A percentile compares a stretch with the other conserved stretches of the same genome.
Conservation (phyloP, 352 stramenopile genomes). For the Pythium insidiosum region DNA sequence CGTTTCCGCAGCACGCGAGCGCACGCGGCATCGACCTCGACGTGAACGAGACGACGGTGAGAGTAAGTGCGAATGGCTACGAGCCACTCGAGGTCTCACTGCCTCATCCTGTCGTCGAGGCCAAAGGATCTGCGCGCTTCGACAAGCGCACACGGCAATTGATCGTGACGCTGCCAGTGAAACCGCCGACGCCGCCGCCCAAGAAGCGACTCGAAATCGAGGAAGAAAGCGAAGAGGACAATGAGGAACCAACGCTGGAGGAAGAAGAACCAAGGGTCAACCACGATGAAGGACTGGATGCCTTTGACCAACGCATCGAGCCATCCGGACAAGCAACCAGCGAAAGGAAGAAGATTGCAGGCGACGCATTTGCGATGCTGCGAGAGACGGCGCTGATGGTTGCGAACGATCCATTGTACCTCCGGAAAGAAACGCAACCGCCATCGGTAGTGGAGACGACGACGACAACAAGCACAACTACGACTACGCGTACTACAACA, state of each 20-base stretch:
- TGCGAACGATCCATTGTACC: slow-evolving; percentile 44
- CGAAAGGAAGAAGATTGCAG: neutral
- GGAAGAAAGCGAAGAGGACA: slow-evolving; percentile 18
- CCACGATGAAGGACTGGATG: slow-evolving; percentile 2
- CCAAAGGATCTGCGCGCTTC: slow-evolving; percentile 73
- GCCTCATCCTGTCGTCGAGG: slow-evolving; percentile 71
- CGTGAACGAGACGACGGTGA: slow-evolving; percentile 41
- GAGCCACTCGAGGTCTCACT: slow-evolving; percentile 44
- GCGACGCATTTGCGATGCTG: slow-evolving; percentile 50
- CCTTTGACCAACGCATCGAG: neutral
- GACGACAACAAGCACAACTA: neutral
- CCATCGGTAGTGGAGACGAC: neutral
- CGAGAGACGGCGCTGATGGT: slow-evolving; percentile 64
- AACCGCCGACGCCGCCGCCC: slow-evolving; percentile 26
- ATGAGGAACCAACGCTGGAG: slow-evolving; percentile 15
- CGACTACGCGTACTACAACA: neutral
- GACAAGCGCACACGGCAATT: slow-evolving; percentile 72
- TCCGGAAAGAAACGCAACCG: slow-evolving; percentile 5
- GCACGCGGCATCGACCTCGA: slow-evolving; percentile 59
- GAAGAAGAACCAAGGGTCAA: slow-evolving; percentile 1
- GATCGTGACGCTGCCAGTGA: slow-evolving; percentile 73
- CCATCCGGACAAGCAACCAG: neutral
- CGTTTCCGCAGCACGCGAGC: slow-evolving; percentile 43
- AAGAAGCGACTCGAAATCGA: slow-evolving; percentile 27
- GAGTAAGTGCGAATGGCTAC: slow-evolving; percentile 34